phyloP scores from a whole-genome alignment of 768 basidiomycete genomes.

The Amanita jacksonii region DNA sequence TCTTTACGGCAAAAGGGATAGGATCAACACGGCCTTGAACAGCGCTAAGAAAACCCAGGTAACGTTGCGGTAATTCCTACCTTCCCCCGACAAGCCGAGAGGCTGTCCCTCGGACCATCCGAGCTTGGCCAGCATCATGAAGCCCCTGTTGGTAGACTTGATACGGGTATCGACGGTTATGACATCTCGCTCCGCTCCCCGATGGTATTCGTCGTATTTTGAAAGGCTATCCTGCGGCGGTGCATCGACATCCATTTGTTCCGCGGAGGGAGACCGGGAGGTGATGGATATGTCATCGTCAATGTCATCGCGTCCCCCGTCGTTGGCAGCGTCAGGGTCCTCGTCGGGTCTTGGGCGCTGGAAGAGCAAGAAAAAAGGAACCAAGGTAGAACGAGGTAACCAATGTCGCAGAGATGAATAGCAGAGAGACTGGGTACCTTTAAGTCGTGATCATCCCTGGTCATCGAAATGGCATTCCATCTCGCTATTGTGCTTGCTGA shows the following conservation, averaged over 20 bases:
- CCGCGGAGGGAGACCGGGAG: constrained; percentile 74
- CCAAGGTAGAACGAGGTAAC: constrained; percentile 40
- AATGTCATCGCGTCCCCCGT: constrained; percentile 50
- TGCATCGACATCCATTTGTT: constrained; percentile 44
- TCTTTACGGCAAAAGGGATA: constrained; percentile 72
- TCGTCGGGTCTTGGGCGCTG: constrained; percentile 59
- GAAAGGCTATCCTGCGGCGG: constrained; percentile 20
- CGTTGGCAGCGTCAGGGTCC: constrained; percentile 31
- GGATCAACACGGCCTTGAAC: constrained; percentile 69
- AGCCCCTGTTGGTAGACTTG: constrained; percentile 72
- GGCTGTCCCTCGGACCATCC: constrained; percentile 79
- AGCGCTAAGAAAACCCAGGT: not conserved
- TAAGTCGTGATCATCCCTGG: constrained; percentile 25
- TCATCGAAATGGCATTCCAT: constrained; percentile 61
- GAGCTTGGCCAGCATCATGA: constrained; percentile 68
- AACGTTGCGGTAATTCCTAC: constrained; percentile 25
- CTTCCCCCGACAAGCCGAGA: constrained; percentile 67
- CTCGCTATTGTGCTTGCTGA: constrained; percentile 54
- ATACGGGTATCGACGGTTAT: constrained; percentile 79
- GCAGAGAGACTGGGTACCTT: constrained; percentile 66
- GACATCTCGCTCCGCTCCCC: constrained; percentile 44
- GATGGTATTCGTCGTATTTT: constrained; percentile 61
- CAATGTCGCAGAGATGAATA: constrained; percentile 29
- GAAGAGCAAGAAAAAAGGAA: constrained; percentile 33
- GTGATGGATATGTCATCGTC: constrained; percentile 66